Percentiles rank a stretch among this genome's conserved stretches.
Conservation (phyloP, 495 filamentous ascomycete species). For the Xylona heveae region DNA sequence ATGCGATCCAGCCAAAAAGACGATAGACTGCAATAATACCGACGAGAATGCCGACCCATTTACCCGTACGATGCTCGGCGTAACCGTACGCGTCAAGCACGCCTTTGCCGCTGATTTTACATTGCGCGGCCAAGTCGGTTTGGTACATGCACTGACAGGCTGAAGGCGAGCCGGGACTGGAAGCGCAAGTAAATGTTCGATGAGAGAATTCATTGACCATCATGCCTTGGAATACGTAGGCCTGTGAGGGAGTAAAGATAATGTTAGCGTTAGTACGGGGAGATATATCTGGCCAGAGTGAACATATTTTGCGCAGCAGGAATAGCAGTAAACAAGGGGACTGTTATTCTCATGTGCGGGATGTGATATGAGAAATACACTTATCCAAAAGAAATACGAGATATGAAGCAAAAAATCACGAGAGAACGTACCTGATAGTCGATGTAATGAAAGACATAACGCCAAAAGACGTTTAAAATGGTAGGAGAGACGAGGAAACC, state of each 20-base stretch:
- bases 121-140: slow-evolving; percentile 36
- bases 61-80: slow-evolving; percentile 33
- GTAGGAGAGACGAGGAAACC: slow-evolving; percentile 57
- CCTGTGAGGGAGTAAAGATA: too few relatives aligned
- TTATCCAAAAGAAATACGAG: not conserved
- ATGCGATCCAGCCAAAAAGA: slow-evolving; percentile 31
- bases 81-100: slow-evolving; percentile 51
- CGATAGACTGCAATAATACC: slow-evolving; percentile 54
- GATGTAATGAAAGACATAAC: slow-evolving; percentile 68
- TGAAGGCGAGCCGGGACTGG: slow-evolving; percentile 8
- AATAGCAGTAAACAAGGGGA: too few relatives aligned
- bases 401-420: too few relatives aligned
- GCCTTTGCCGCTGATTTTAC: slow-evolving; percentile 41
- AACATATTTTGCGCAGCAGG: too few relatives aligned
- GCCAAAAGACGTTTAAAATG: slow-evolving; percentile 61
- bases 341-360: not conserved
- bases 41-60: slow-evolving; percentile 56
- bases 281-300: too few relatives aligned
- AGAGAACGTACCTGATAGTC: slow-evolving; percentile 38
- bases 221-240: slow-evolving; percentile 77
- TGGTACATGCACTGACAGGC: slow-evolving; percentile 49
- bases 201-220: slow-evolving; percentile 66
- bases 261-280: too few relatives aligned
- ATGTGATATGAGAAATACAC: slow-evolving; percentile 2
- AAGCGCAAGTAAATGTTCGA: slow-evolving; percentile 34